phyloP scores from a whole-genome alignment of 257 asterid species.

The Coffea canephora region DNA sequence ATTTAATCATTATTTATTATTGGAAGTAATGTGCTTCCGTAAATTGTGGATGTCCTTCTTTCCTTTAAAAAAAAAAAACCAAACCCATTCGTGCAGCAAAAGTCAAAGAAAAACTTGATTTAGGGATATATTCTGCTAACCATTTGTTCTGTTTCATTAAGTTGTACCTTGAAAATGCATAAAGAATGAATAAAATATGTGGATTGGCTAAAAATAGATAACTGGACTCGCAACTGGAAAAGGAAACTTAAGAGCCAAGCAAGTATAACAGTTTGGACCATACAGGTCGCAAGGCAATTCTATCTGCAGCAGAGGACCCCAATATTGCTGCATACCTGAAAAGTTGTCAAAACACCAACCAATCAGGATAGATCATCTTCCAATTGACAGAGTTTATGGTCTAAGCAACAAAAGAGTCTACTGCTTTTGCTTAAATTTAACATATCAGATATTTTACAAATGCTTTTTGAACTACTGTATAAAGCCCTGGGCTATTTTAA shows the following conservation, averaged over 20 bases:
- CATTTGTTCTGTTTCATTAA: neutral
- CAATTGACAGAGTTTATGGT: slow-evolving; percentile 8
- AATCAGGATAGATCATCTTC: slow-evolving; percentile 19
- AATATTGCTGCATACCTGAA: slow-evolving; percentile 94
- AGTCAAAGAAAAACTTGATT: neutral
- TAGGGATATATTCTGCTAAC: neutral
- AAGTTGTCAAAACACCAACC: slow-evolving; percentile 20
- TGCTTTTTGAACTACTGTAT: neutral
- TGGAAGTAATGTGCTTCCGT: neutral
- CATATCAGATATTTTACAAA: neutral
- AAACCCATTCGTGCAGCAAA: neutral
- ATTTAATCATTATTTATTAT: neutral
- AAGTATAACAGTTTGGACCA: slow-evolving; percentile 19
- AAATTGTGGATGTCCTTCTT: neutral
- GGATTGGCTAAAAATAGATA: neutral
- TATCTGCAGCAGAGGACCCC: slow-evolving; percentile 73
- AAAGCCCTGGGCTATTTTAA: neutral
- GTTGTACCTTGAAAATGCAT: neutral
- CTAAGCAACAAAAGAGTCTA: neutral
- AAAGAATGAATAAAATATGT: too few species aligned
- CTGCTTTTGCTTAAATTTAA: neutral
- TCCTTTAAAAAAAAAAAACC: neutral
- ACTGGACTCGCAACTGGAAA: neutral
- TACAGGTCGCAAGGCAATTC: slow-evolving; percentile 82
- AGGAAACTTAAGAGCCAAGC: neutral